These are phyloP conservation scores for Claviceps spartinae DNA, from an alignment of 2,329 filamentous ascomycete species.

Conservation along the genomic window DNA sequence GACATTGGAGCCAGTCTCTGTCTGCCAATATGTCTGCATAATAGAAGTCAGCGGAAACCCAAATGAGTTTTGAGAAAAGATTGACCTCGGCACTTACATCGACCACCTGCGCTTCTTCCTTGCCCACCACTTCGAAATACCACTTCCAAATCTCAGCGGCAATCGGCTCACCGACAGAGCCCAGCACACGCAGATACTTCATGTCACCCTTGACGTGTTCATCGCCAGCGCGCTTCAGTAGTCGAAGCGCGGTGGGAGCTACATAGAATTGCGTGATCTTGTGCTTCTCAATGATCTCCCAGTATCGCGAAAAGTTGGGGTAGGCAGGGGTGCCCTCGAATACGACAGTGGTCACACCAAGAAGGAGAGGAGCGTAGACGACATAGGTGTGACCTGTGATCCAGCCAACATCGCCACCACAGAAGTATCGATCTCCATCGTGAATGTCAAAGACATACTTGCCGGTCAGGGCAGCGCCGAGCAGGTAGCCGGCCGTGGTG, in stretches of 20 bases:
- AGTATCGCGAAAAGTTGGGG: constrained; percentile 95
- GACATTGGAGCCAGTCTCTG: constrained; percentile 92
- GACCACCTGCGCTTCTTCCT: constrained; percentile 82
- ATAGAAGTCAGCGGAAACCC: too few relatives aligned
- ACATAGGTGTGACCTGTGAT: constrained; percentile 98
- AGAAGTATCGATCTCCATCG: constrained; percentile 87
- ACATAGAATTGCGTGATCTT: constrained; percentile 97
- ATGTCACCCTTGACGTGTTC: constrained; percentile 83
- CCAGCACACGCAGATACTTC: constrained; percentile 78
- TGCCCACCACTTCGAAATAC: constrained; percentile 93
- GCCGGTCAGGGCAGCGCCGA: constrained; percentile 83
- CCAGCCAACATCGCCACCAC: constrained; percentile 96
- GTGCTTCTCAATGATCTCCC: constrained; percentile 95
- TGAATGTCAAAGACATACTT: constrained; percentile 99
- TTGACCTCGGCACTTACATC: constrained; percentile 49
- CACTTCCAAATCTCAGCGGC: constrained; percentile 98
- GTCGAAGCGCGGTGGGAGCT: constrained; percentile 79
- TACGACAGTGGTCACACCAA: constrained; percentile 88
- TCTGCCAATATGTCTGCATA: constrained; percentile 94
- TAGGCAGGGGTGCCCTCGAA: constrained; percentile 97
- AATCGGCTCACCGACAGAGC: constrained; percentile 94
- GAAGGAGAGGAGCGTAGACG: constrained; percentile 84
- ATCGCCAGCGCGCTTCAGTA: constrained; percentile 91
- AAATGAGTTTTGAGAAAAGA: too few relatives aligned
- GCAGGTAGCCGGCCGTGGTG: constrained; percentile 87